These are phyloP conservation scores for Melampsora americana DNA, from an alignment of 1,284 basidiomycete species.

Conservation along the genomic window DNA sequence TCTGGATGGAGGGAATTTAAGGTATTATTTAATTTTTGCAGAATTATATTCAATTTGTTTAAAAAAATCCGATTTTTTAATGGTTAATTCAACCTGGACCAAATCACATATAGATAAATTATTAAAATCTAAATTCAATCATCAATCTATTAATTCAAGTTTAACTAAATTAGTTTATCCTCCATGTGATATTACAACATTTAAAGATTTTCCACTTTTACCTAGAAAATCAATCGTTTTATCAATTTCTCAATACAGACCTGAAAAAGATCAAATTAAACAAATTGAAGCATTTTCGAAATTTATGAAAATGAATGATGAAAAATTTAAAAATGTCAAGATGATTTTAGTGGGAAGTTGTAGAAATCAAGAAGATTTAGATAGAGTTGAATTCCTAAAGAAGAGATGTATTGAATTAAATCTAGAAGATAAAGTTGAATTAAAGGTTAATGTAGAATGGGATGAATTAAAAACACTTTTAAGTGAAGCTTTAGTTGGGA, in stretches of 20 bases:
- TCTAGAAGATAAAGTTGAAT: constrained; percentile 70
- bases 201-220: constrained; percentile 10
- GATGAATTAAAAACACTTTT: constrained; percentile 68
- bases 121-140: constrained; percentile 53
- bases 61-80: constrained; percentile 66
- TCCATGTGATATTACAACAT: constrained; percentile 12
- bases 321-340: constrained; percentile 54
- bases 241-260: constrained; percentile 58
- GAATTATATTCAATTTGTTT: constrained; percentile 74
- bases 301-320: too few species aligned
- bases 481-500: constrained; percentile 70
- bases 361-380: constrained; percentile 71
- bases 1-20: constrained; percentile 55
- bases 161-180: constrained; percentile 7
- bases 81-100: constrained; percentile 97
- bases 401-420: constrained; percentile 64
- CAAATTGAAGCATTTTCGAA: constrained; percentile 71
- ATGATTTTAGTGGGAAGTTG: constrained; percentile 79
- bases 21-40: constrained; percentile 87
- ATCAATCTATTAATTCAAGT: constrained; percentile 5
- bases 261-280: constrained; percentile 87
- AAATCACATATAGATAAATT: constrained; percentile 75
- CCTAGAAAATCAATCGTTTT: constrained; percentile 7
- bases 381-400: constrained; percentile 66
- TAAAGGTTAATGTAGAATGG: constrained; percentile 81